A percentile compares a stretch with the other conserved stretches of the same genome.
Conservation (phyloP, 164 flowering plant genomes). For the Protea cynaroides region DNA sequence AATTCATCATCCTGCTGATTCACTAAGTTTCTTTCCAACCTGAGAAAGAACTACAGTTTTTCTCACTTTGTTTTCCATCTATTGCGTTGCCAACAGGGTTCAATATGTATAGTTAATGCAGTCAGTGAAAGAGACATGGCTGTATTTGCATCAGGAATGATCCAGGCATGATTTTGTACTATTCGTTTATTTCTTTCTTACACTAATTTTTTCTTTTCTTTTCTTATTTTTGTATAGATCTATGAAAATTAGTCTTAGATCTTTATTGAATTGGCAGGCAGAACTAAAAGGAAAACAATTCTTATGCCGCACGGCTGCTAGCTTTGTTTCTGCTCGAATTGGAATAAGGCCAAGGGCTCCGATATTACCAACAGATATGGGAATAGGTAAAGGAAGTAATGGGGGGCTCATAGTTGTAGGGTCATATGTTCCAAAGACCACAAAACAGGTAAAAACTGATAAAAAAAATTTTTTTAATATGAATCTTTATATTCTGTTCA, state of each 20-base stretch:
- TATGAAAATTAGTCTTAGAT: background rate
- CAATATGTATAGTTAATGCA: conserved; percentile 90
- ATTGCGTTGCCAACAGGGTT: conserved; percentile 50
- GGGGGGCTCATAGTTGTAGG: conserved; percentile 95
- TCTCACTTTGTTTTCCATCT: background rate
- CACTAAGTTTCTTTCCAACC: background rate
- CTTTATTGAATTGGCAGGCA: conserved; percentile 52
- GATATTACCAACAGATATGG: conserved; percentile 69
- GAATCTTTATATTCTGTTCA: background rate
- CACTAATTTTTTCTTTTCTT: background rate
- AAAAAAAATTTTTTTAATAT: too few species aligned
- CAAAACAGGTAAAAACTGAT: conserved; percentile 64
- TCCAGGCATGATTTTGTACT: conserved; percentile 43
- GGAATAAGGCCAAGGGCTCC: conserved; percentile 83
- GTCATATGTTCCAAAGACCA: conserved; percentile 97
- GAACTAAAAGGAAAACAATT: conserved; percentile 84
- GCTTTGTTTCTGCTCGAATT: conserved; percentile 91
- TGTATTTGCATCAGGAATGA: conserved; percentile 97
- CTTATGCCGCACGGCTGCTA: conserved; percentile 98
- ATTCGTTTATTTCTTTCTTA: background rate
- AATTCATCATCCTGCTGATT: background rate
- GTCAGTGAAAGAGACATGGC: conserved; percentile 97
- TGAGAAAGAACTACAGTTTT: background rate
- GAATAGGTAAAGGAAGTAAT: conserved; percentile 43
- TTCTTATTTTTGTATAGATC: background rate